Evolutionary conservation across 345 rosid genomes (phyloP).

Genomic region (Hirschfeldia incana): DNA sequence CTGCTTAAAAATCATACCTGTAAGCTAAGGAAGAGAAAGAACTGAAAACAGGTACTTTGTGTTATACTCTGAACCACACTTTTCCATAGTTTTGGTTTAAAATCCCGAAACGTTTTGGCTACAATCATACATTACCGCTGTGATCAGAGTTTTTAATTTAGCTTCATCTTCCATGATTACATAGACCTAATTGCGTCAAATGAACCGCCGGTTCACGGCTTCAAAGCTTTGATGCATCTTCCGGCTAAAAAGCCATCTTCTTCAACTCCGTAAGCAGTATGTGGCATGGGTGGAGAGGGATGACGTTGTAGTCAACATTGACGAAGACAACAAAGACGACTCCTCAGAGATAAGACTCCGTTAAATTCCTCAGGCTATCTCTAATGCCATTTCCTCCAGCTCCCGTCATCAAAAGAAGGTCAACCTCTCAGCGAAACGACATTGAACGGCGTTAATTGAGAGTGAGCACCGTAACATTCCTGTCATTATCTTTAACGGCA

Average conservation of each 20-base stretch:
- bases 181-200: conserved; percentile 65
- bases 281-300: conserved; percentile 62
- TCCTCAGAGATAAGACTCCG: conserved; percentile 72
- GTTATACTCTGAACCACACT: too few species aligned
- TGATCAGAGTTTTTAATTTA: conserved; percentile 18
- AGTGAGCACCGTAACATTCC: conserved; percentile 61
- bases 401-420: conserved; percentile 60
- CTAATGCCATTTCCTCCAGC: conserved; percentile 22
- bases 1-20: too few species aligned
- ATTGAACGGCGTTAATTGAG: conserved; percentile 70
- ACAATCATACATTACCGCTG: too few species aligned
- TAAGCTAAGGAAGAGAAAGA: too few species aligned
- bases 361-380: conserved; percentile 51
- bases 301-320: conserved; percentile 43
- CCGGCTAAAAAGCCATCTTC: conserved; percentile 49
- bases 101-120: too few species aligned
- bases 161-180: conserved; percentile 66
- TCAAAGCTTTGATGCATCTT: conserved; percentile 54
- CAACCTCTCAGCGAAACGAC: conserved; percentile 60
- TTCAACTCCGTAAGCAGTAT: conserved; percentile 43
- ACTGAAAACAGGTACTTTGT: too few species aligned
- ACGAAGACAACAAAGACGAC: conserved; percentile 32
- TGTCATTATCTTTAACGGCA: conserved; percentile 70
- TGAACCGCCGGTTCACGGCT: conserved; percentile 51
- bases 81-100: too few species aligned